Base-by-base conservation (phyloP, 106 monocot species). In the Phalaenopsis aphrodite region DNA sequence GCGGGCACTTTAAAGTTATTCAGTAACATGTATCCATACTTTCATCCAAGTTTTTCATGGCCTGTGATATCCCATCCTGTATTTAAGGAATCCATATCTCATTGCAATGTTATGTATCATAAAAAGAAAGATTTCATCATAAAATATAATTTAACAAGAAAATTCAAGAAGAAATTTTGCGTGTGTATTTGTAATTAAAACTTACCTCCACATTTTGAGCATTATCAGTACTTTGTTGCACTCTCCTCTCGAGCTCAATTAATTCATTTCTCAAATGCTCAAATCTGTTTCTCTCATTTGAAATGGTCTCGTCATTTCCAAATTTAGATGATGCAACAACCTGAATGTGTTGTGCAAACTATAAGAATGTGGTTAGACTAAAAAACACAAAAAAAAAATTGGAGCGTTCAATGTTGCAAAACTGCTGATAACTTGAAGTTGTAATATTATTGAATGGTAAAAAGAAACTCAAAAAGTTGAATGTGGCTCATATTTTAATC, bases 161-260 rank as follows among this genome's bases (percentile, higher is more conserved):
- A 69, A 39, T 12, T 14, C 69, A 69, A 14, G 8, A 69, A 41
- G 39, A 36, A 14, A 36, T 21, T 65, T 65, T 65, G 39, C 69
- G n/a, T 69, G 69, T 21, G 8, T 2, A 23, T n/a, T n/a, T n/a
- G 19, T 71, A 74, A 76, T 24, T 55, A 45, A 52, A 79, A 24
- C 19, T 41, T 92, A 93, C 93, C 88, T 85, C 87, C 46, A 86
- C 82, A 79, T 82, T 78, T 42, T 85, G 78, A 76, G 86, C 12
- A 68, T 82, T 83, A 84, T 83, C 66, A 47, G 92, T 85, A 85
- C 89, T 95, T 88, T 81, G 89, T 83, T 93, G 93, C 11, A 99
- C 94, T 82, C 93, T 86, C 79, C 85, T 88, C 78, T 95, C 98
- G 80, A 99, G 94, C 78, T 99, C 93, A 78, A 95, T 93, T 52